Conservation (phyloP, 257 asterid genomes). For the Craterostigma plantagineum region DNA sequence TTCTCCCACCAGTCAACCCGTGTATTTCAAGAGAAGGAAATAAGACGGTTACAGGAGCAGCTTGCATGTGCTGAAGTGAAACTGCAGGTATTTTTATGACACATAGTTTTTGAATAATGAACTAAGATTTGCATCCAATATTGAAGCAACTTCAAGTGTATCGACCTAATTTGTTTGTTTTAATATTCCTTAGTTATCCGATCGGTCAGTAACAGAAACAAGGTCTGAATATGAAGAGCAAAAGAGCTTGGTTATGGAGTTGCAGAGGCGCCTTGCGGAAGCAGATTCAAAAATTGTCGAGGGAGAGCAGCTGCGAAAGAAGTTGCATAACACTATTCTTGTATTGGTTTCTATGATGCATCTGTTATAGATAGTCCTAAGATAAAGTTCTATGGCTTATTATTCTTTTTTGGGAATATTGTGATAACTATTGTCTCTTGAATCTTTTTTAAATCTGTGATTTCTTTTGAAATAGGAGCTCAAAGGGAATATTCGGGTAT, state of each 20-base stretch:
- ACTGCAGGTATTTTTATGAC: constrained; percentile 29
- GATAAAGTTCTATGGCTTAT: neutral
- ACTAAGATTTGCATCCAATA: neutral
- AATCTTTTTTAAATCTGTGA: too few species aligned
- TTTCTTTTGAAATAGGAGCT: constrained; percentile 35
- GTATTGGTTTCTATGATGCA: constrained; percentile 16
- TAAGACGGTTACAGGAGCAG: constrained; percentile 50
- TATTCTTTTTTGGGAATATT: neutral
- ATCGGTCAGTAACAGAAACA: constrained; percentile 46
- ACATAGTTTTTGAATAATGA: neutral
- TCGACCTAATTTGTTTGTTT: neutral
- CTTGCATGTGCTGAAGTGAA: constrained; percentile 47
- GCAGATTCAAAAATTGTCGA: constrained; percentile 68
- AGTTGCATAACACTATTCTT: constrained; percentile 85
- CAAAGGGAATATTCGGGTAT: constrained; percentile 88
- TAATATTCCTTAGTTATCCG: constrained; percentile 31
- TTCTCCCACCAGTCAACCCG: constrained; percentile 40
- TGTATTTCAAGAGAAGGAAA: constrained; percentile 45
- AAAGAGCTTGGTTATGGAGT: constrained; percentile 25
- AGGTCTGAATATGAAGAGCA: constrained; percentile 59
- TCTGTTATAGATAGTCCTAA: too few species aligned
- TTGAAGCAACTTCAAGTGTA: neutral
- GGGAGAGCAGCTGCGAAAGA: constrained; percentile 81
- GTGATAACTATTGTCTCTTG: neutral
- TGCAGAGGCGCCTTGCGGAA: constrained; percentile 52